Evolutionary conservation across 768 basidiomycete genomes (phyloP), one percentile per base, ranked within the genome.

Genomic region (Boletus bicolor): DNA sequence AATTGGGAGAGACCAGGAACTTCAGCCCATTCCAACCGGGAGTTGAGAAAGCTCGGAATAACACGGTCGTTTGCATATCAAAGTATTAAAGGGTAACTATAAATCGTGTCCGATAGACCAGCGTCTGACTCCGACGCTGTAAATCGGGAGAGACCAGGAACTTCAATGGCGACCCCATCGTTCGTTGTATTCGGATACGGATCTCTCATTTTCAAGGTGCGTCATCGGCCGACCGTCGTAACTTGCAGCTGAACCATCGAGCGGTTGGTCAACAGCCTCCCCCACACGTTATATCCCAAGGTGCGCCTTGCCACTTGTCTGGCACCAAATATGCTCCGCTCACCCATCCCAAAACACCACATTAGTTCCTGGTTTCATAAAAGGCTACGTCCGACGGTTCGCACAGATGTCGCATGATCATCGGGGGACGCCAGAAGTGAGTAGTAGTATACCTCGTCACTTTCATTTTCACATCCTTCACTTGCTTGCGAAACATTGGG

Each of bases 351-450:
- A n/a, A 1, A 24, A 45, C 19, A 7, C 10, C 15, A 0, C 8
- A 4, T 36, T 19, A 88, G 90, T 78, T 0, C 78, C 90, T 0
- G 94, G 94, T 10, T 97, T 87, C 64, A 75, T 97, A 61, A 96
- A 93, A 73, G 91, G 91, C 35, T 93, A 93, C 57, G 90, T 95
- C 0, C 82, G 93, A 2, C 77, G 94, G 28, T 97, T 97, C 64
- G 91, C 93, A 0, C 93, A 96, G 72, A 82, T 83, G 66, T 95
- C 92, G 53, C 90, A 93, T 68, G 94, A 98, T 66, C 94, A 98
- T 71, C 81, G 94, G 11, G 94, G 94, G 19, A 95, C 93, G 0
- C 89, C 85, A 3, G 87, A 93, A 76, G 87, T 89, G 38, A 50
- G 72, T 53, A 7, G 71, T 52, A 6, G 34, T 7, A 2, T 1